phyloP scores from a whole-genome alignment of 2,329 filamentous ascomycete species.

The Colletotrichum sublineola region DNA sequence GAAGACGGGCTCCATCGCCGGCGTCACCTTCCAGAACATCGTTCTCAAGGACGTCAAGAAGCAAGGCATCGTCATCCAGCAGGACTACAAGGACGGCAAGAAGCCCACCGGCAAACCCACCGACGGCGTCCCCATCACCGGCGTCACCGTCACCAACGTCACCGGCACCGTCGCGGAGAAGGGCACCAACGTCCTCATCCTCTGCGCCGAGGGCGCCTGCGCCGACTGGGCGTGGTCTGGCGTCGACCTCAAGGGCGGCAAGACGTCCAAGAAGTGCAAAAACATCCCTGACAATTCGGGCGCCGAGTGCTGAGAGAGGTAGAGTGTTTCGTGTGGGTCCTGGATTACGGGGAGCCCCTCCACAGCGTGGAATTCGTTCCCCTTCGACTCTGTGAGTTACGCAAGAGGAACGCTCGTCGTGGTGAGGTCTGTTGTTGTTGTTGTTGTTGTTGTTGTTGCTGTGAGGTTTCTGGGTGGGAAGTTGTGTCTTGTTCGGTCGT shows the following conservation, averaged over 20 bases:
- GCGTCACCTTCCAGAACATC: conserved; percentile 60
- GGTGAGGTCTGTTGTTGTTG: not conserved
- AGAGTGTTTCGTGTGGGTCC: no score
- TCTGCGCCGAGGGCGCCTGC: conserved; percentile 66
- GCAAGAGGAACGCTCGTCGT: not conserved
- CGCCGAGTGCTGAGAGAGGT: conserved; percentile 33
- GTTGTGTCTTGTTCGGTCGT: conserved; percentile 7
- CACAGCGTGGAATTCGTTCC: not conserved
- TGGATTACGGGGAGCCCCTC: not conserved
- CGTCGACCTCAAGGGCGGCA: conserved; percentile 65
- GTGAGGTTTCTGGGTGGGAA: not conserved
- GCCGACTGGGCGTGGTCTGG: conserved; percentile 66
- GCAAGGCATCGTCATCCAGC: conserved; percentile 56
- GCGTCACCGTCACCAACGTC: conserved; percentile 59
- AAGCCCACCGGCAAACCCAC: conserved; percentile 58
- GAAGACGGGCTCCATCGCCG: conserved; percentile 59
- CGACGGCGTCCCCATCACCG: conserved; percentile 66
- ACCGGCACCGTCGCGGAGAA: conserved; percentile 56
- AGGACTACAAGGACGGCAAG: conserved; percentile 63
- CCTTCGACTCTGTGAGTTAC: no score
- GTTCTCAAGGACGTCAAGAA: conserved; percentile 58
- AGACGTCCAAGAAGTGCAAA: conserved; percentile 50
- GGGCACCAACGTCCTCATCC: conserved; percentile 63
- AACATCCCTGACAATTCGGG: conserved; percentile 45
- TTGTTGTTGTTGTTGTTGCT: not conserved